Evolutionary conservation across 805 yeast species (phyloP).

Genomic region (Ogataea sp.): DNA sequence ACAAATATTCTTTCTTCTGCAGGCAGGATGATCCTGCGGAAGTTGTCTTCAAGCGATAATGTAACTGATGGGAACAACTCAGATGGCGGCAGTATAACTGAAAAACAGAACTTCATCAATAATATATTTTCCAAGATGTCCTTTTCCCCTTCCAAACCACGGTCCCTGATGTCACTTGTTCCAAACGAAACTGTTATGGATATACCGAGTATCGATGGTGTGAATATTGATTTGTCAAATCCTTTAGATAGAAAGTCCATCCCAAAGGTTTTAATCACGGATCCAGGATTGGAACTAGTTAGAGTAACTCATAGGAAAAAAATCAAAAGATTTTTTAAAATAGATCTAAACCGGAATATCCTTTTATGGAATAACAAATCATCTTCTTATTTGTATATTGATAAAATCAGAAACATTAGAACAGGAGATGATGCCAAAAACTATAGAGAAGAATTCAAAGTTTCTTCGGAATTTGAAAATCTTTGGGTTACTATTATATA

Average conservation of each 20-base stretch:
- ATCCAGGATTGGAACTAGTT: slow-evolving; percentile 53
- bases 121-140: not conserved
- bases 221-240: not conserved
- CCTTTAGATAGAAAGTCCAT: slow-evolving; percentile 23
- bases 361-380: slow-evolving; percentile 51
- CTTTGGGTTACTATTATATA: slow-evolving; percentile 82
- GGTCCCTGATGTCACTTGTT: not conserved
- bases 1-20: not conserved
- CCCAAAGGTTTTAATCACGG: slow-evolving; percentile 36
- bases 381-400: slow-evolving; percentile 41
- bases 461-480: slow-evolving; percentile 54
- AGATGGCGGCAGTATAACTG: not conserved
- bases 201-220: not conserved
- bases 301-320: slow-evolving; percentile 66
- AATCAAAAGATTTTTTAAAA: slow-evolving; percentile 45
- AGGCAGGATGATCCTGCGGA: not conserved
- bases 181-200: not conserved
- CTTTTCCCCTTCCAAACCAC: not conserved
- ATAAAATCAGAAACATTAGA: slow-evolving; percentile 54
- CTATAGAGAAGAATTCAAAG: slow-evolving; percentile 77
- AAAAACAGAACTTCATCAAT: not conserved
- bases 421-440: slow-evolving; percentile 68
- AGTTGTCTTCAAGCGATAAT: not conserved
- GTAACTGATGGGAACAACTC: not conserved
- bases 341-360: slow-evolving; percentile 47